Base-by-base conservation (phyloP, 1,284 basidiomycete species). In the Marasmius oreades region DNA sequence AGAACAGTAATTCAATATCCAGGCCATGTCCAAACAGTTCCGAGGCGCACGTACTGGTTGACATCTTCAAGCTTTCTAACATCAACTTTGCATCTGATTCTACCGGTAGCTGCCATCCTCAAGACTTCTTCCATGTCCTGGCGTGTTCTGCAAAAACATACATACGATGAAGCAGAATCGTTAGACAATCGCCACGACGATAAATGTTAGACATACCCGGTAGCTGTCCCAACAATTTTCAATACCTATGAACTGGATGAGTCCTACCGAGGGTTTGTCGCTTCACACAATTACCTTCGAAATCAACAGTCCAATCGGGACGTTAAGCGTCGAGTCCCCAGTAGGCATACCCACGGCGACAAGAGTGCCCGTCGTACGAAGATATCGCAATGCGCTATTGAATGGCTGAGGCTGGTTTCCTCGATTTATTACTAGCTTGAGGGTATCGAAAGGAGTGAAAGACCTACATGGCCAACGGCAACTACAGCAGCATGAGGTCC, bases 121-220 rank as follows among this genome's bases (percentile, higher is more conserved):
- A 91, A 70, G 2, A 86, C 83, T 67, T 91, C 87, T 42, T 78
- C 71, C 18, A 79, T 78, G 61, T 90, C 88, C 64, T 86, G 83
- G 50, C 84, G 77, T 57, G 73, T 78, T 28, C 82, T 82, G 44
- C n/a, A n/a, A n/a, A n/a, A n/a, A n/a, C n/a, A n/a, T n/a, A n/a
- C n/a, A n/a, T n/a, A n/a, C n/a, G n/a, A n/a, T n/a, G n/a, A n/a
- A 55, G 56, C 2, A 12, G n/a, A 28, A 5, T 34, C 11, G 48
- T 43, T 26, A 11, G 11, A 42, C 8, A 37, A 22, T n/a, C 31
- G 26, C 14, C 45, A 10, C 28, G 31, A 36, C n/a, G n/a, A n/a
- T n/a, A n/a, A n/a, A n/a, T n/a, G n/a, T n/a, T n/a, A 42, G 18
- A 66, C 72, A 55, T 61, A 82, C 74, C 86, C 87, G 59, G 88